Evolutionary conservation across 768 basidiomycete genomes (phyloP), one percentile per base, ranked within the genome.

Genomic region (Trichaptum fuscoviolaceum): DNA sequence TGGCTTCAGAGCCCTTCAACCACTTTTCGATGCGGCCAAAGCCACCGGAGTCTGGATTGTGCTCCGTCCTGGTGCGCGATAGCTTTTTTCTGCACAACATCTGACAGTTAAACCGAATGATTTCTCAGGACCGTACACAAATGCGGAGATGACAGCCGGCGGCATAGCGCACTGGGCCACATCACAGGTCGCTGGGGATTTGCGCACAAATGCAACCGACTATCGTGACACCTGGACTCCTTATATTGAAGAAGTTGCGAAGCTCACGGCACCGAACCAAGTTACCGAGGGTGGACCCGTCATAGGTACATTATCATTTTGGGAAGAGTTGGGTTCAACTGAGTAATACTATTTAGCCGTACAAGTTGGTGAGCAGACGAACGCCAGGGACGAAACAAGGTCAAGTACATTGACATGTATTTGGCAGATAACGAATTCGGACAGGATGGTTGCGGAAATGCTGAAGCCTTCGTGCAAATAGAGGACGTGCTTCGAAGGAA

Each of bases 101-200:
- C n/a, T 8, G 15, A n/a, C 62, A n/a, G 25, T 23, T 52, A 12
- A 52, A 8, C 8, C 26, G 27, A 64, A 58, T 26, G 25, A n/a
- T 58, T 61, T 7, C 59, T 2, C 59, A 61, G 59, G 59, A 15
- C 59, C 84, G 78, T 85, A 92, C 70, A 92, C 92, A 77, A 92
- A 92, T 69, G 90, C 90, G 3, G 91, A 93, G 73, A 91, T 89
- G 0, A 87, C 88, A 12, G 92, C 90, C 0, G 92, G 92, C 25
- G 92, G 92, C 8, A 80, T 87, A 65, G 78, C 85, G 0, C 83
- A 83, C 65, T 93, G 92, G 92, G 80, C 84, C 15, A 92, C 91
- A 1, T 82, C 84, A 10, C 81, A 86, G 70, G 85, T 90, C 18
- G 82, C 85, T 2, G 89, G 88, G 8, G 77, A 79, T 58, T 78